Percentiles rank a stretch among this genome's conserved stretches.
Evolutionary conservation across 495 filamentous ascomycete genomes (phyloP).

Genomic region (Penicillium fimorum): DNA sequence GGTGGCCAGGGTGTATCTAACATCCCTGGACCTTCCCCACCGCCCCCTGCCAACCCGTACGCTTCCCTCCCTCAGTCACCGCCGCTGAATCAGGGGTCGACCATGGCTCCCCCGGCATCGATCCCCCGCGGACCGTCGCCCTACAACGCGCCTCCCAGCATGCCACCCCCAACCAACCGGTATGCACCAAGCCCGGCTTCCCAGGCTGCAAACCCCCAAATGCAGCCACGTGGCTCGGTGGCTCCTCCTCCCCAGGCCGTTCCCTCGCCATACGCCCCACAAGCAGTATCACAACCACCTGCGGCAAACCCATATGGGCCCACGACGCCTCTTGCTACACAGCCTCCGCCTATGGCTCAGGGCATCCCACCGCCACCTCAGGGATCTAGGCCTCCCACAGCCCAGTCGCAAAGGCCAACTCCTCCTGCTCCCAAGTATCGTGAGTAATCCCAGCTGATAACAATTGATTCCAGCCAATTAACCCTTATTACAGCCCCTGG

Average conservation of each 20-base stretch:
- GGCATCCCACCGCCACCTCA: slow-evolving; percentile 39
- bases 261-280: slow-evolving; percentile 62
- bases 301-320: slow-evolving; percentile 50
- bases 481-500: slow-evolving; percentile 57
- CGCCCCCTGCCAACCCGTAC: slow-evolving; percentile 69
- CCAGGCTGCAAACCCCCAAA: slow-evolving; percentile 44
- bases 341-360: slow-evolving; percentile 42
- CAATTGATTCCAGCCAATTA: slow-evolving; percentile 18
- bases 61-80: slow-evolving; percentile 52
- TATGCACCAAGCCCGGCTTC: slow-evolving; percentile 80
- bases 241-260: slow-evolving; percentile 53
- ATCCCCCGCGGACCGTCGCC: slow-evolving; percentile 78
- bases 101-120: slow-evolving; percentile 48
- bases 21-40: slow-evolving; percentile 51
- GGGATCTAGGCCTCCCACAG: slow-evolving; percentile 52
- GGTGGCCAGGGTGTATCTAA: slow-evolving; percentile 34
- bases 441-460: slow-evolving; percentile 30
- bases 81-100: slow-evolving; percentile 20
- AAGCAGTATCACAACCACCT: slow-evolving; percentile 36
- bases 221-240: slow-evolving; percentile 41
- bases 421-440: slow-evolving; percentile 64
- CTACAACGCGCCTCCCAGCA: slow-evolving; percentile 79
- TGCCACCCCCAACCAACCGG: slow-evolving; percentile 71
- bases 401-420: slow-evolving; percentile 47
- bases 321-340: slow-evolving; percentile 37